Evolutionary conservation across 257 asterid genomes (phyloP).

Genomic region (Pogostemon cablin): DNA sequence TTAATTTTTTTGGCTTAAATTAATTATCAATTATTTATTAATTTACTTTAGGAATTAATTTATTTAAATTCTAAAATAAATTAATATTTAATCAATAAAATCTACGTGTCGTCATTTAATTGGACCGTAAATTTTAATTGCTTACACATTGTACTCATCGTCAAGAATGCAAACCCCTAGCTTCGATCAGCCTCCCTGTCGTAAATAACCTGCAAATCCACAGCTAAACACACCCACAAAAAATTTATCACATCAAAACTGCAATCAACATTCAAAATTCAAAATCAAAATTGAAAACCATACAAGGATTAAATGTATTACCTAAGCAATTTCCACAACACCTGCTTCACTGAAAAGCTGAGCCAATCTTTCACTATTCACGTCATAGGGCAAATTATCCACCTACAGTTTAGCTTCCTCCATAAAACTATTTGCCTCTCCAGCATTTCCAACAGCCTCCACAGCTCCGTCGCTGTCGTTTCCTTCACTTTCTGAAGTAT

Average conservation of each 20-base stretch:
- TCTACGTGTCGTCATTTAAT: no score
- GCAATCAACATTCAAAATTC: background rate
- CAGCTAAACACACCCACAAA: conserved; percentile 15
- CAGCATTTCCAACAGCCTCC: conserved; percentile 41
- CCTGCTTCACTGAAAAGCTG: conserved; percentile 77
- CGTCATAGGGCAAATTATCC: conserved; percentile 83
- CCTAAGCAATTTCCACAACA: conserved; percentile 88
- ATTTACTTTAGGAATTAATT: no score
- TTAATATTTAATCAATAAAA: no score
- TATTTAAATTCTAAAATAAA: no score
- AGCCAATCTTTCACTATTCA: conserved; percentile 69
- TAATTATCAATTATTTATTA: no score
- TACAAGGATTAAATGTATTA: conserved; percentile 14
- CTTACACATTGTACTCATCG: conserved; percentile 80
- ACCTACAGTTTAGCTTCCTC: conserved; percentile 85
- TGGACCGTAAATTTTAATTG: no score
- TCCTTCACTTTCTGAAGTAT: conserved; percentile 32
- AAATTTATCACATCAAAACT: background rate
- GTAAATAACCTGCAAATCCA: conserved; percentile 64
- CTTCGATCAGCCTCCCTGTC: conserved; percentile 79
- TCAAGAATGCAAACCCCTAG: conserved; percentile 92
- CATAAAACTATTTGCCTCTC: conserved; percentile 32
- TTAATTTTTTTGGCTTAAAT: no score
- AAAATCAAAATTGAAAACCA: background rate
- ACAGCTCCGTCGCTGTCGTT: background rate